phyloP scores from a whole-genome alignment of 495 filamentous ascomycete species.

The Parathielavia hyrcaniae region DNA sequence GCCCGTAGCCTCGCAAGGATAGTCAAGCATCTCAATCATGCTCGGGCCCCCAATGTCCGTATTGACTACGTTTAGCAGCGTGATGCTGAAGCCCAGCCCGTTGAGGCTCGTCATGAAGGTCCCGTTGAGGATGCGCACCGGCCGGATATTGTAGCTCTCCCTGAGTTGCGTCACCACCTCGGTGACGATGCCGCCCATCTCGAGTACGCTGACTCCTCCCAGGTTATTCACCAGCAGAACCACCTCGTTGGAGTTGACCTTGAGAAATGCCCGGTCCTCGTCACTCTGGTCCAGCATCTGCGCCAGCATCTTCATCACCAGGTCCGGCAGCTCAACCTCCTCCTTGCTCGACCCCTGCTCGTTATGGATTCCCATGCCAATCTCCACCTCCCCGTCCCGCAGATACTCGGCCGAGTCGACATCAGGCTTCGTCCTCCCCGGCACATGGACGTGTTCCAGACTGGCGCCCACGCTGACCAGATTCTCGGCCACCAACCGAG shows the following conservation, averaged over 20 bases:
- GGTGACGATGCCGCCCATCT: conserved; percentile 81
- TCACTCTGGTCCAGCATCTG: conserved; percentile 76
- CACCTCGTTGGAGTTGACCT: conserved; percentile 55
- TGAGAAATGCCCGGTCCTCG: conserved; percentile 72
- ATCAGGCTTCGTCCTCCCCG: conserved; percentile 54
- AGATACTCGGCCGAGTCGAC: conserved; percentile 52
- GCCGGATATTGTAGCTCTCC: conserved; percentile 61
- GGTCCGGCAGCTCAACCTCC: conserved; percentile 55
- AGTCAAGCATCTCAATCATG: conserved; percentile 83
- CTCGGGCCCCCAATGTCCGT: conserved; percentile 71
- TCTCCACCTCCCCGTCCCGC: conserved; percentile 68
- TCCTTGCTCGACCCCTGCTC: conserved; percentile 78
- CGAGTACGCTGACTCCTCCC: conserved; percentile 82
- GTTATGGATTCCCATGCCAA: conserved; percentile 99
- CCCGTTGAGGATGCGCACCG: conserved; percentile 59
- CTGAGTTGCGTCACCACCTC: conserved; percentile 77
- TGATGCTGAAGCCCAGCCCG: conserved; percentile 85
- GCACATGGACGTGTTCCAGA: conserved; percentile 86
- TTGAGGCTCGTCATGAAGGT: conserved; percentile 87
- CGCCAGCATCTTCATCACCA: conserved; percentile 72
- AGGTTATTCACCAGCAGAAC: conserved; percentile 90
- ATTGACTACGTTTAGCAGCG: conserved; percentile 72
- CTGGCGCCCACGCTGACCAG: conserved; percentile 81
- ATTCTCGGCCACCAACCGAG: conserved; percentile 65
- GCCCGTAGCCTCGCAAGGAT: conserved; percentile 74